Base-by-base conservation (phyloP, 306 rosid genomes). In the Glycine latifolia region DNA sequence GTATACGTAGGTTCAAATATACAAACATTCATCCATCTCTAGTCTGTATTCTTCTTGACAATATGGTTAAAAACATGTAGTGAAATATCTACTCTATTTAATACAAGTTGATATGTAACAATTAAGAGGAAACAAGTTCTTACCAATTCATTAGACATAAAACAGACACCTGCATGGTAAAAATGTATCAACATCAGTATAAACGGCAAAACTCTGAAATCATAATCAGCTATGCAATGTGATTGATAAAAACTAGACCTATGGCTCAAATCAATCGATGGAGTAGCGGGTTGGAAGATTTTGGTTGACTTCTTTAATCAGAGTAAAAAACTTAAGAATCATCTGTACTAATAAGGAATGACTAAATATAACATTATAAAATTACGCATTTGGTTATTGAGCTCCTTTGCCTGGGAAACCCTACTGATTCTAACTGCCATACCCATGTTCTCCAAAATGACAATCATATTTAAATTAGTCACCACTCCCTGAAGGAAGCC, bases 61-160 rank as follows among this genome's bases (percentile, higher is more conserved):
- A 26, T 0, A 26, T 26, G 31, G 31, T 26, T 26, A 26, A 26
- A 26, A 26, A 26, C 31, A 26, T 26, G 31, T 20, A 20, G 26
- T 26, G 43, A 73, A 31, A 78, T 58, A 65, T 61, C n/a, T 73
- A 44, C 33, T 67, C 43, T 66, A 33, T 12, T 41, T 54, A 47
- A 17, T 16, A 41, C 60, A 76, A 81, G 67, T 50, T 71, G 55
- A 77, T 49, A 49, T 13, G 37, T 6, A 35, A 56, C 4, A 71
- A 37, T 80, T 73, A 13, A 31, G 8, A 59, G 56, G 67, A 71
- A 63, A 41, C 16, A 9, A 44, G 76, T 82, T 81, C 93, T 90
- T 84, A 95, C 98, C 98, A 95, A 78, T 85, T 95, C 99, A 66
- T 89, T 95, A 83, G 97, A 93, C 99, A 95, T 87, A 89, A 93